phyloP scores from a whole-genome alignment of 371 early-diverging fungal genomes.

The Circinella umbellata region DNA sequence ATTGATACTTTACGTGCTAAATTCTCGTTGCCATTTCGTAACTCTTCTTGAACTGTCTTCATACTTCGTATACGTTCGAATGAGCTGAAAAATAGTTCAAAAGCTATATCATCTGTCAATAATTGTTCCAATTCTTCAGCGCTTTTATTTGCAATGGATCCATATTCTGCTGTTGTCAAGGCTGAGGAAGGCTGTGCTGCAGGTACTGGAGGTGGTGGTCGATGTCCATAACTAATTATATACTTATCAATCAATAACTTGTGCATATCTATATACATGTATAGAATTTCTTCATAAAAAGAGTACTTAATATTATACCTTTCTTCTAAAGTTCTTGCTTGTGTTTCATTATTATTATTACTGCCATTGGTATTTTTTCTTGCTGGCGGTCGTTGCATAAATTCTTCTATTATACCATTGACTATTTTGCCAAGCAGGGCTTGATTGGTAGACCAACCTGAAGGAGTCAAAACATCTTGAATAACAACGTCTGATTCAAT shows the following conservation, averaged over 20 bases:
- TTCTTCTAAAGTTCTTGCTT: constrained; percentile 18
- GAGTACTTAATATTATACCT: constrained; percentile 14
- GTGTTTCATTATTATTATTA: constrained; percentile 16
- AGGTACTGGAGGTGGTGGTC: constrained; percentile 54
- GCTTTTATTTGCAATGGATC: constrained; percentile 32
- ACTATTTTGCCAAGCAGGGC: constrained; percentile 55
- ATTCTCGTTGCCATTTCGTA: constrained; percentile 61
- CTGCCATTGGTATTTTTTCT: constrained; percentile 22
- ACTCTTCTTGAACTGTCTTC: constrained; percentile 57
- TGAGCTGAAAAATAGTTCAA: constrained; percentile 59
- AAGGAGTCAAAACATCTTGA: constrained; percentile 31
- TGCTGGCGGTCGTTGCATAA: constrained; percentile 45
- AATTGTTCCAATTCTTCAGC: constrained; percentile 58
- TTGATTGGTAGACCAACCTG: constrained; percentile 26
- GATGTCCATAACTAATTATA: constrained; percentile 37
- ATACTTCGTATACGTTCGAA: constrained; percentile 56
- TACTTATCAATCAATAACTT: not conserved
- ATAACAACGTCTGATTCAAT: constrained; percentile 57
- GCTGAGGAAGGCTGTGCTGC: constrained; percentile 18
- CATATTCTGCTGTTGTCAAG: constrained; percentile 19
- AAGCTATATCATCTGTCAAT: constrained; percentile 55
- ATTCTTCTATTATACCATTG: constrained; percentile 58
- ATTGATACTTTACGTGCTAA: constrained; percentile 46
- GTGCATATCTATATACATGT: not conserved
- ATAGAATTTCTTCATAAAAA: not conserved